Evolutionary conservation across 371 early-diverging fungal genomes (phyloP).

Genomic region (Parasitella parasitica): DNA sequence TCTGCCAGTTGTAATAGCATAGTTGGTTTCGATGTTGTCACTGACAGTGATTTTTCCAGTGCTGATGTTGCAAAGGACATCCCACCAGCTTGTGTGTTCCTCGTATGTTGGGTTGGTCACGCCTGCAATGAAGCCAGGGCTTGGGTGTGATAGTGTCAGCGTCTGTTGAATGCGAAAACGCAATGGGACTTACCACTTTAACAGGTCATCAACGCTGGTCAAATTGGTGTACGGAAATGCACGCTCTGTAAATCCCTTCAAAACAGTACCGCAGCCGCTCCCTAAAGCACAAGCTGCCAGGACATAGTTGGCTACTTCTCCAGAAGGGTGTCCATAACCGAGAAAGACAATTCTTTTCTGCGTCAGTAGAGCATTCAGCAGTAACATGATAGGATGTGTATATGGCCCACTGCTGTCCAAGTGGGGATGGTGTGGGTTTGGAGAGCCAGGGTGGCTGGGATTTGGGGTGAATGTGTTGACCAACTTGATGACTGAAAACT

Average conservation of each 20-base stretch:
- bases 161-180: not conserved
- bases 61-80: constrained; percentile 89
- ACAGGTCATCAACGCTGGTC: constrained; percentile 80
- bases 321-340: constrained; percentile 87
- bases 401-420: constrained; percentile 78
- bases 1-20: not conserved
- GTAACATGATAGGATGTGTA: constrained; percentile 84
- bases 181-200: constrained; percentile 74
- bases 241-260: constrained; percentile 86
- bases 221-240: constrained; percentile 91
- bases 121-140: constrained; percentile 94
- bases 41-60: constrained; percentile 91
- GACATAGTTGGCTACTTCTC: constrained; percentile 92
- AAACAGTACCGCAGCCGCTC: constrained; percentile 83
- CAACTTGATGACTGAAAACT: constrained; percentile 81
- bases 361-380: constrained; percentile 87
- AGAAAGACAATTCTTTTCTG: constrained; percentile 94
- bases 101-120: constrained; percentile 95
- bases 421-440: constrained; percentile 83
- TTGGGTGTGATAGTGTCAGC: too few relatives aligned
- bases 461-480: constrained; percentile 67
- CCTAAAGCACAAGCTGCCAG: constrained; percentile 89
- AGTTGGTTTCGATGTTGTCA: constrained; percentile 55
- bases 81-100: constrained; percentile 94
- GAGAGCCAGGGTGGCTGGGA: constrained; percentile 47